Percentiles rank a stretch among this genome's conserved stretches.
Evolutionary conservation across 2,329 filamentous ascomycete species (phyloP).

Genomic region (Pseudovirgaria hyperparasitica): DNA sequence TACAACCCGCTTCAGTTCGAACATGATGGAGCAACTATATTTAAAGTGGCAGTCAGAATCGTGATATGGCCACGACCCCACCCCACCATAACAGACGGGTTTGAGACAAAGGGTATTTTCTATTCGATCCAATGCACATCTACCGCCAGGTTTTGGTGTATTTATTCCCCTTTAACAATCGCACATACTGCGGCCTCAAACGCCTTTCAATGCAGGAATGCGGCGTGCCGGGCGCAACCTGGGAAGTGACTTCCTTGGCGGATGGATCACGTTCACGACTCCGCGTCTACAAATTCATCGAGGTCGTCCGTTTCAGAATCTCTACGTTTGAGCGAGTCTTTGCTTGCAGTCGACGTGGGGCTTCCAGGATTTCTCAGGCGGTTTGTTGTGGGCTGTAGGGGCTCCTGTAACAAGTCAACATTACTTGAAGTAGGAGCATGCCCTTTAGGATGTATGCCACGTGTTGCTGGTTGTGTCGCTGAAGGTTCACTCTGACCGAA

Average conservation of each 20-base stretch:
- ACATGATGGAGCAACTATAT: too few species aligned
- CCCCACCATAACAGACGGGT: too few species aligned
- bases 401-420: slow-evolving; percentile 4
- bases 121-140: too few species aligned
- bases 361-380: slow-evolving; percentile 16
- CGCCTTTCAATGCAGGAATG: too few species aligned
- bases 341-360: slow-evolving; percentile 4
- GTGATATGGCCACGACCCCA: too few species aligned
- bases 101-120: too few species aligned
- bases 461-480: slow-evolving; percentile 2
- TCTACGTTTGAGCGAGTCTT: slow-evolving; percentile 16
- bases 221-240: not conserved
- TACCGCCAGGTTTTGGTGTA: too few species aligned
- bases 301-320: slow-evolving; percentile 31
- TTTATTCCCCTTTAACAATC: too few species aligned
- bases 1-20: too few species aligned
- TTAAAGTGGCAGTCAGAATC: too few species aligned
- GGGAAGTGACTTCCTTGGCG: not conserved
- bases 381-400: slow-evolving; percentile 6
- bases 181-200: too few species aligned
- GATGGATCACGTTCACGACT: slow-evolving; percentile 15
- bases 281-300: slow-evolving; percentile 36
- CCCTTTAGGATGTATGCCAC: slow-evolving; percentile 1
- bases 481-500: slow-evolving; percentile 37
- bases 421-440: slow-evolving; percentile 4